A percentile compares a stretch with the other conserved stretches of the same genome.
Evolutionary conservation across 2,329 filamentous ascomycete genomes (phyloP).

Genomic region (Phaeoacremonium minimum): DNA sequence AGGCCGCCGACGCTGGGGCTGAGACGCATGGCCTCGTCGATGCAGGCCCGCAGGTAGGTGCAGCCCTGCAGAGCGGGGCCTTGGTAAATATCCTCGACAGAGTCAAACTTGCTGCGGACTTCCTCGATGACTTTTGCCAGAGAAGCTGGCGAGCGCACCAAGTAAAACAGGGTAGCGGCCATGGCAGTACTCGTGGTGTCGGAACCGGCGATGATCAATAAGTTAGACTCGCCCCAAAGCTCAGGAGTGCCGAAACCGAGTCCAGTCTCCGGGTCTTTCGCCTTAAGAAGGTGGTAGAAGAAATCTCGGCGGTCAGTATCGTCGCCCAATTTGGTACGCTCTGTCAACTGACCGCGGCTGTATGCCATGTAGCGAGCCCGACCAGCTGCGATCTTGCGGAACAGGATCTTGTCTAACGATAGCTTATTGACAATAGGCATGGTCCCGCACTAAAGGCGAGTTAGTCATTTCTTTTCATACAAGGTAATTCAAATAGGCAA

Average conservation of each 20-base stretch:
- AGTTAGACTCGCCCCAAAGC: conserved; percentile 67
- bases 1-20: conserved; percentile 58
- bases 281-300: conserved; percentile 71
- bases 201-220: conserved; percentile 67
- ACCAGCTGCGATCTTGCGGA: conserved; percentile 61
- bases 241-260: conserved; percentile 61
- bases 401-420: conserved; percentile 63
- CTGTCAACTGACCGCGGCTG: conserved; percentile 61
- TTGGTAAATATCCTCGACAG: conserved; percentile 50
- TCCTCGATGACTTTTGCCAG: conserved; percentile 45
- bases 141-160: conserved; percentile 45
- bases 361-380: conserved; percentile 69
- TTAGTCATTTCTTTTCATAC: no score
- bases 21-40: conserved; percentile 63
- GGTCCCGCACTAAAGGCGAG: conserved; percentile 57
- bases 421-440: conserved; percentile 66
- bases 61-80: conserved; percentile 44
- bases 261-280: conserved; percentile 67
- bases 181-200: conserved; percentile 69
- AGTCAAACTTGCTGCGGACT: conserved; percentile 44
- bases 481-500: no score
- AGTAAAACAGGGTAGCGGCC: conserved; percentile 60
- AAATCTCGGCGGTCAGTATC: conserved; percentile 68
- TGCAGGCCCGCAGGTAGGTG: conserved; percentile 58
- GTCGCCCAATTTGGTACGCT: conserved; percentile 62